Base-by-base conservation (phyloP, 306 rosid genomes). In the Ziziphus jujuba region DNA sequence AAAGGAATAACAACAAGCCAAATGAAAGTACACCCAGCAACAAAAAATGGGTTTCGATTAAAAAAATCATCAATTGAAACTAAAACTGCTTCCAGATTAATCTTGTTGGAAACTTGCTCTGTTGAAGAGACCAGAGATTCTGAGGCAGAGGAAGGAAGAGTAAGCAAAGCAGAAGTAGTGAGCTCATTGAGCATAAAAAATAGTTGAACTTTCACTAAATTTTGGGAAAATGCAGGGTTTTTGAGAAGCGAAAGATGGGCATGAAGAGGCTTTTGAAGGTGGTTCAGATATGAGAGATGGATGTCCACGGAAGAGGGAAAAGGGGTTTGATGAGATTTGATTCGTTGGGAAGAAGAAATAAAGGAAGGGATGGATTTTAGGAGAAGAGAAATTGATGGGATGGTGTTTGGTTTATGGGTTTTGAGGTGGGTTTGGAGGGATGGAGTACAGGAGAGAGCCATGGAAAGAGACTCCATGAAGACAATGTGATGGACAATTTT, bases 1-100 rank as follows among this genome's bases (percentile, higher is more conserved):
- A 85, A 47, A 60, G 99, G 99, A 14, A 93, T 70, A 25, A 35
- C 99, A 67, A 93, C 86, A 6, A 93, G 77, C 87, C 93, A 90
- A 57, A 90, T 78, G 68, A 93, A 93, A 13, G 90, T 70, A 64
- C 93, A 88, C 15, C 86, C 86, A 21, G 92, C 91, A 58, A 93
- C 96, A 14, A 93, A 93, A 71, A 88, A 93, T 0, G 98, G 98
- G 80, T 93, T 77, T 56, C 84, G 76, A 12, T 73, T 88, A 58
- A 88, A 77, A 34, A 93, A 93, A 0, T 77, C 83, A 53, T 93
- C 99, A 50, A 93, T 74, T 22, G 96, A 79, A 51, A 80, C 62
- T 36, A 93, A 43, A 58, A 90, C 31, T 0, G 90, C 23, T 73
- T 93, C 99, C 77, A 90, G 20, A 80, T 75, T 85, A 54, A 93